Evolutionary conservation across 2,329 filamentous ascomycete species (phyloP).

Genomic region (Alternaria tenuissima): DNA sequence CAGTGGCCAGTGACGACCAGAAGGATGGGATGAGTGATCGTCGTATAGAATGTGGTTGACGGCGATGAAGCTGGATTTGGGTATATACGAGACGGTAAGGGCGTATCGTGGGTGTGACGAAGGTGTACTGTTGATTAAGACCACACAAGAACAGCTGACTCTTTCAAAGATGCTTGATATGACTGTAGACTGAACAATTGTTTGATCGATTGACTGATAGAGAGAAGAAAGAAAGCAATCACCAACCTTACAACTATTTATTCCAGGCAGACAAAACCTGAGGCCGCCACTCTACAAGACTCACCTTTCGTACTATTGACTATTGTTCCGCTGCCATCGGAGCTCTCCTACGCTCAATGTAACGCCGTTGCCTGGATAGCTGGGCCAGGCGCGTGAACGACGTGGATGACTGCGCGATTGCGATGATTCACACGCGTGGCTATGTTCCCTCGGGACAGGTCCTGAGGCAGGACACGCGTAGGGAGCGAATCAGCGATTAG

Average conservation of each 20-base stretch:
- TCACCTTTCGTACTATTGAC: conserved; percentile 23
- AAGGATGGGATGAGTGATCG: conserved; percentile 6
- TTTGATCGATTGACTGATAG: conserved; percentile 11
- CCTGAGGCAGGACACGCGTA: conserved; percentile 33
- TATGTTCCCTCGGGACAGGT: conserved; percentile 28
- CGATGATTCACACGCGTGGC: conserved; percentile 45
- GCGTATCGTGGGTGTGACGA: conserved; percentile 1
- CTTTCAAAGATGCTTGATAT: conserved; percentile 14
- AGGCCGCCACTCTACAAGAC: conserved; percentile 36
- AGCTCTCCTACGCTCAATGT: conserved; percentile 32
- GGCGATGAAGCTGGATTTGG: conserved; percentile 20
- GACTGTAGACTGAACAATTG: conserved; percentile 20
- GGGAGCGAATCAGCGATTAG: conserved; percentile 30
- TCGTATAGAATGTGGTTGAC: conserved; percentile 3
- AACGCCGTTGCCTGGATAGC: conserved; percentile 39
- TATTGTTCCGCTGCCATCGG: conserved; percentile 29
- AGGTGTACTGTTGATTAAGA: conserved; percentile 24
- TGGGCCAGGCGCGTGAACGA: conserved; percentile 20
- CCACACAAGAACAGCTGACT: conserved; percentile 21
- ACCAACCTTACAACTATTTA: conserved; percentile 35
- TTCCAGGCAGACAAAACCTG: conserved; percentile 43
- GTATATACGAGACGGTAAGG: conserved; percentile 18
- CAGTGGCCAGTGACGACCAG: conserved; percentile 20
- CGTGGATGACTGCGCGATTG: conserved; percentile 35
- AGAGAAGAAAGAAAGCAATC: conserved; percentile 22